These are phyloP conservation scores for Metarhizium anisopliae DNA, from an alignment of 2,329 filamentous ascomycete genomes.

Conservation along the genomic window DNA sequence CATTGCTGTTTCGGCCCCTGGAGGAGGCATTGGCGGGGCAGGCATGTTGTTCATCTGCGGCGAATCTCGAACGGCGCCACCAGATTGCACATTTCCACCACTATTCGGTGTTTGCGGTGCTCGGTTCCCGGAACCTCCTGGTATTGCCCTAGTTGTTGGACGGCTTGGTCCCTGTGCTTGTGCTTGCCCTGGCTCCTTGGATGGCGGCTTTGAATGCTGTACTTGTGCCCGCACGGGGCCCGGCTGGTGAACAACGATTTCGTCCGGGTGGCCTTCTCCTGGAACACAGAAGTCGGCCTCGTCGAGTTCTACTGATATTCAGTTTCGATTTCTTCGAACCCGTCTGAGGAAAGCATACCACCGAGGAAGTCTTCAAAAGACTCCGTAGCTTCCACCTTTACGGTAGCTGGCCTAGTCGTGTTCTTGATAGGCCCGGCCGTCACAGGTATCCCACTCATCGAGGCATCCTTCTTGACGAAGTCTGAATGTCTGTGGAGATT, in stretches of 20 bases:
- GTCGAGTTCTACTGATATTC: slow-evolving; percentile 53
- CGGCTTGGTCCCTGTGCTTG: slow-evolving; percentile 10
- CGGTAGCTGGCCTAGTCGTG: slow-evolving; percentile 6
- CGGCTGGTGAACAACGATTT: slow-evolving; percentile 48
- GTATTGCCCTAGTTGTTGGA: slow-evolving; percentile 9
- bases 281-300: slow-evolving; percentile 66
- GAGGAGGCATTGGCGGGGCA: slow-evolving; percentile 37
- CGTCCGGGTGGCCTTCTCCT: slow-evolving; percentile 66
- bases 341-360: slow-evolving; percentile 32
- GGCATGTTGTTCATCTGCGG: slow-evolving; percentile 16
- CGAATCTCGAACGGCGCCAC: slow-evolving; percentile 13
- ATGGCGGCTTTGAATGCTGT: slow-evolving; percentile 10
- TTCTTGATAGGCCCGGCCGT: slow-evolving; percentile 1
- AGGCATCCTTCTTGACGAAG: slow-evolving; percentile 53
- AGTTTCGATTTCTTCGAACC: slow-evolving; percentile 28
- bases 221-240: slow-evolving; percentile 12
- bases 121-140: slow-evolving; percentile 11
- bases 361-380: slow-evolving; percentile 44
- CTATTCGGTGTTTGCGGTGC: slow-evolving; percentile 26
- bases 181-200: slow-evolving; percentile 9
- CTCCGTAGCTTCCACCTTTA: slow-evolving; percentile 27
- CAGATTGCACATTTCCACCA: slow-evolving; percentile 13
- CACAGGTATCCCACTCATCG: slow-evolving; percentile 13
- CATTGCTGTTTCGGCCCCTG: slow-evolving; percentile 5
- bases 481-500: slow-evolving; percentile 75